phyloP scores from a whole-genome alignment of 495 filamentous ascomycete species.

The Margaritispora aquatica region DNA sequence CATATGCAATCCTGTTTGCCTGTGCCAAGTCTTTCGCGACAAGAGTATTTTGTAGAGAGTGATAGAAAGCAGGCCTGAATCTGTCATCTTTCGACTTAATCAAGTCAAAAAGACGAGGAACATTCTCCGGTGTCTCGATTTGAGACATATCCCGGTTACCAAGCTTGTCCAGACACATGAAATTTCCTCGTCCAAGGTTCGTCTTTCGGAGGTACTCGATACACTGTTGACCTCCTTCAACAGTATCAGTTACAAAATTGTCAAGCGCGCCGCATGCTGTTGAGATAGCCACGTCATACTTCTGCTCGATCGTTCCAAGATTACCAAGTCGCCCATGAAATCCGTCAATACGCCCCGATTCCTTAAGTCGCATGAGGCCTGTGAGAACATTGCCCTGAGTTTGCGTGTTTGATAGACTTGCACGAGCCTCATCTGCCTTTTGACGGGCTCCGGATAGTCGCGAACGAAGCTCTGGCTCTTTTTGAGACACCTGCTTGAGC shows the following conservation, averaged over 20 bases:
- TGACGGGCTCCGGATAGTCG: slow-evolving; percentile 83
- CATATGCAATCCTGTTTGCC: slow-evolving; percentile 94
- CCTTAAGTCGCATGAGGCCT: slow-evolving; percentile 88
- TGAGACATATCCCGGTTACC: slow-evolving; percentile 64
- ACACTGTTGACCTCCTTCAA: slow-evolving; percentile 92
- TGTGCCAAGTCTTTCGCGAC: slow-evolving; percentile 90
- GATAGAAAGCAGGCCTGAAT: slow-evolving; percentile 91
- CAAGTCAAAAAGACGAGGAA: slow-evolving; percentile 87
- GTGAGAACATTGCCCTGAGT: slow-evolving; percentile 89
- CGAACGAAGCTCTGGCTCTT: slow-evolving; percentile 73
- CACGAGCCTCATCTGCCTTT: slow-evolving; percentile 90
- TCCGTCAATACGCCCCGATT: slow-evolving; percentile 91
- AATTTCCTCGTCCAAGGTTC: slow-evolving; percentile 93
- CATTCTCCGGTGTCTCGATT: slow-evolving; percentile 85
- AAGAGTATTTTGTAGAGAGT: slow-evolving; percentile 84
- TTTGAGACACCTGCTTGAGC: slow-evolving; percentile 59
- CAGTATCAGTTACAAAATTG: slow-evolving; percentile 92
- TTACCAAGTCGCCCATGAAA: slow-evolving; percentile 96
- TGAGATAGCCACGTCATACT: slow-evolving; percentile 94
- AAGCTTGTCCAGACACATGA: slow-evolving; percentile 89
- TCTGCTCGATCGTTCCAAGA: slow-evolving; percentile 88
- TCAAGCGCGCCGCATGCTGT: slow-evolving; percentile 88
- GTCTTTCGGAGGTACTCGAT: slow-evolving; percentile 97
- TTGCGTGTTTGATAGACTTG: slow-evolving; percentile 80
- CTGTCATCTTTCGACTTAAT: slow-evolving; percentile 81